A percentile compares a stretch with the other conserved stretches of the same genome.
Evolutionary conservation across 805 yeast genomes (phyloP).

Genomic region (Candida xiaguanensis): DNA sequence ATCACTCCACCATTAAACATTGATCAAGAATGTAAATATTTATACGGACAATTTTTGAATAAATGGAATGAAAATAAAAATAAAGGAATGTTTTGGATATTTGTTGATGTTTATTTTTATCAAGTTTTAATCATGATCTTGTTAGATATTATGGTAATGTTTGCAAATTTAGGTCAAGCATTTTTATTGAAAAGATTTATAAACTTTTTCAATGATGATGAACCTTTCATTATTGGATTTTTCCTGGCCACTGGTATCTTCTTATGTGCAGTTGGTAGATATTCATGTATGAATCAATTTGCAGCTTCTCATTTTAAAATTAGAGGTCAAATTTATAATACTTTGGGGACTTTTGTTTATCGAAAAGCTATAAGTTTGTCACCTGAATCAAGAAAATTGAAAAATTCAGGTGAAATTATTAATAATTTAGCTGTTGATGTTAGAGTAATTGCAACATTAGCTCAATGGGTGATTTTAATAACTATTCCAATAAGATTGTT

Average conservation of each 20-base stretch:
- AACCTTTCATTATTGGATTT: conserved; percentile 24
- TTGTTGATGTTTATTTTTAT: conserved; percentile 21
- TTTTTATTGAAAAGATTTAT: conserved; percentile 69
- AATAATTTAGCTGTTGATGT: conserved; percentile 30
- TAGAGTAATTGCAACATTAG: conserved; percentile 42
- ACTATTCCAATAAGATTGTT: conserved; percentile 21
- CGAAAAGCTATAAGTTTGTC: conserved; percentile 24
- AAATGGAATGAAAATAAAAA: conserved; percentile 17
- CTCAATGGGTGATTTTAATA: conserved; percentile 12
- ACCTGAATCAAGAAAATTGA: conserved; percentile 26
- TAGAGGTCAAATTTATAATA: conserved; percentile 14
- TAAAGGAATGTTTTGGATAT: conserved; percentile 13
- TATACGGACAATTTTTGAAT: conserved; percentile 16
- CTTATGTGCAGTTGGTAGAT: conserved; percentile 19
- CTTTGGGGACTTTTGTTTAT: conserved; percentile 22
- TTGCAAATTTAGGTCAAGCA: conserved; percentile 64
- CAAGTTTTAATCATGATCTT: conserved; percentile 16
- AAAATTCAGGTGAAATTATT: conserved; percentile 30
- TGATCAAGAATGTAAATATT: conserved; percentile 12
- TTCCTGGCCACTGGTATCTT: conserved; percentile 21
- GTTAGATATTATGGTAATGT: conserved; percentile 18
- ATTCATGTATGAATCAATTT: conserved; percentile 19
- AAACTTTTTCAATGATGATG: conserved; percentile 44
- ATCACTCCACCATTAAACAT: conserved; percentile 60
- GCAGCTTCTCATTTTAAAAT: conserved; percentile 12